Percentiles rank a stretch among this genome's conserved stretches.
Conservation (phyloP, 306 rosid genomes). For the Abrus precatorius region DNA sequence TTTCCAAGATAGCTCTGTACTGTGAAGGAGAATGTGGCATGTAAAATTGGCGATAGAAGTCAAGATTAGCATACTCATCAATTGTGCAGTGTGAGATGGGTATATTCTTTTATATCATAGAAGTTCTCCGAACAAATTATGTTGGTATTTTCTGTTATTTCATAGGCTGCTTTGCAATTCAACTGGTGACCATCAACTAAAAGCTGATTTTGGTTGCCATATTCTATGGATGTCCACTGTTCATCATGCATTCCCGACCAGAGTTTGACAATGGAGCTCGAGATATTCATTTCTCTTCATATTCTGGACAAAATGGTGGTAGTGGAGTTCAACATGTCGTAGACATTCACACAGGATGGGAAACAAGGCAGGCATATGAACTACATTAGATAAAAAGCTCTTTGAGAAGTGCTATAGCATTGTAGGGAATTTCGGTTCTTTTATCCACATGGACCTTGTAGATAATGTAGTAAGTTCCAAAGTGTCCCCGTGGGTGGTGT, state of each 20-base stretch:
- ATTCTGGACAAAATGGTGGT: not conserved
- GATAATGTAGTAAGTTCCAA: too few relatives aligned
- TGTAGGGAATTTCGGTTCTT: too few relatives aligned
- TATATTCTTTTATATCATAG: not conserved
- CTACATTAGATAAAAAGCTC: too few relatives aligned
- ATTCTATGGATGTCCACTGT: not conserved
- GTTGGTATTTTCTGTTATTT: not conserved
- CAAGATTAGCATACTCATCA: too few relatives aligned
- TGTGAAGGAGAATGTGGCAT: too few relatives aligned
- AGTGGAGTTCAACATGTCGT: not conserved
- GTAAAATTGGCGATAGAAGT: too few relatives aligned
- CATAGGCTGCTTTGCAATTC: not conserved
- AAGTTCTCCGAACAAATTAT: not conserved
- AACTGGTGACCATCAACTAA: not conserved
- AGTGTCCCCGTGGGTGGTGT: too few relatives aligned
- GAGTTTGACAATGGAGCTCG: not conserved
- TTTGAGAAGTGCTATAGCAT: too few relatives aligned
- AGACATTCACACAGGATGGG: not conserved
- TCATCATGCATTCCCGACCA: not conserved
- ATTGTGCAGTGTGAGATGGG: too few relatives aligned
- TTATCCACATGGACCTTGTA: too few relatives aligned
- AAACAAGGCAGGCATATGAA: too few relatives aligned
- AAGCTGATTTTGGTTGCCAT: not conserved
- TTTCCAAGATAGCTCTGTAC: too few relatives aligned
- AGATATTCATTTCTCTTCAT: not conserved